Base-by-base conservation (phyloP, 2,329 filamentous ascomycete genomes). In the Pleochaeta shiraiana region DNA sequence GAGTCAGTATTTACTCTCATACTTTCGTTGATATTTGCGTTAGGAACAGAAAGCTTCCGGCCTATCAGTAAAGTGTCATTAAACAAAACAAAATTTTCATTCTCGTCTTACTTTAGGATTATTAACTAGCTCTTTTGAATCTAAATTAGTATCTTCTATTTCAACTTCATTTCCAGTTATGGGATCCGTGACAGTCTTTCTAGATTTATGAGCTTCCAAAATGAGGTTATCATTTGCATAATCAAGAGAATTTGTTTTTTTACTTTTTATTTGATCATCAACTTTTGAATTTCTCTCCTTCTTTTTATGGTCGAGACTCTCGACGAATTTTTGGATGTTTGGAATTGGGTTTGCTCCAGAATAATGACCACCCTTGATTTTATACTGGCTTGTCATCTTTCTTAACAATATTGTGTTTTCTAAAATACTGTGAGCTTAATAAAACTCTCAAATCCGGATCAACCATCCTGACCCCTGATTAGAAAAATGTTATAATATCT, bases 81-180 rank as follows among this genome's bases (percentile, higher is more conserved):
- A 14, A 5, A 37, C 26, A 37, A 39, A 4, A 14, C 37, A 37
- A 26, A 37, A 12, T 30, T 6, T 6, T 26, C 12, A 12, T 26
- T 39, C 34, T 62, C 24, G 1, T 59, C 74, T 68, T 77, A 88
- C 86, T 74, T 79, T 77, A 0, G 90, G 89, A 66, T 95, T 79
- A 63, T 88, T 83, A 0, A 85, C 87, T 2, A 82, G 77, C 53
- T 87, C 80, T 74, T 88, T 80, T 70, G 86, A 83, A 57, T 85
- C 79, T 64, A 85, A 79, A 70, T 88, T 83, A 24, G 87, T 84
- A 75, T 95, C 88, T 69, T 90, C 87, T 67, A 97, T 95, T 67
- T 87, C 82, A 24, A 96, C 87, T 68, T 95, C 81, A 63, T 84
- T 87, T 24, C 90, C 90, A 0, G 92, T 96, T 0, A 89, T 88